A percentile compares a stretch with the other conserved stretches of the same genome.
Conservation (phyloP, 2,329 filamentous ascomycete genomes). For the Penicillium griseofulvum region DNA sequence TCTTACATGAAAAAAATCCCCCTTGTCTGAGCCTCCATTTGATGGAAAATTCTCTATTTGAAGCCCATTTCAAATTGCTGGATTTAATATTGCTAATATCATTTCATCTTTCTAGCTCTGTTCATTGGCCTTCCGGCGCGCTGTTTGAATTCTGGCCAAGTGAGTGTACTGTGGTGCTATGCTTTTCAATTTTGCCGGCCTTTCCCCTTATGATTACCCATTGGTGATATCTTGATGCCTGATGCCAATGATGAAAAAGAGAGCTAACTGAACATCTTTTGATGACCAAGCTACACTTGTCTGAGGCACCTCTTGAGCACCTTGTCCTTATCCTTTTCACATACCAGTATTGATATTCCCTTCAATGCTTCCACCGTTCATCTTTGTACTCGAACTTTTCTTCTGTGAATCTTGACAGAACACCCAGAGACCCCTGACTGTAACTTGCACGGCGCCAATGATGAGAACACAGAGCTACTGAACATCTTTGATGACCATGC, state of each 20-base stretch:
- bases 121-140: neutral
- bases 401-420: too few relatives aligned
- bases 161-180: neutral
- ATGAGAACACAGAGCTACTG: neutral
- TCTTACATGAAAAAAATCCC: neutral
- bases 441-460: neutral
- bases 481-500: too few relatives aligned
- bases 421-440: neutral
- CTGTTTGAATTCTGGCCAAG: neutral
- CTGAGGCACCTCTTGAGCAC: neutral
- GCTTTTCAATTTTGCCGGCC: neutral
- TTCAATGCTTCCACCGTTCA: neutral
- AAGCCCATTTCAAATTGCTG: neutral
- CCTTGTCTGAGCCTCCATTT: neutral
- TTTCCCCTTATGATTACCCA: too few relatives aligned
- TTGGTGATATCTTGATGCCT: neutral
- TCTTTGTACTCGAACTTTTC: too few relatives aligned
- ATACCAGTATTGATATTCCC: neutral
- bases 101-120: neutral
- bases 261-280: neutral
- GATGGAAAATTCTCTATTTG: neutral
- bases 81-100: neutral
- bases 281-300: neutral
- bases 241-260: neutral
- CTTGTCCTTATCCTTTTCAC: neutral